Base-by-base conservation (phyloP, 1,284 basidiomycete genomes). In the Fomitopsis schrenkii region DNA sequence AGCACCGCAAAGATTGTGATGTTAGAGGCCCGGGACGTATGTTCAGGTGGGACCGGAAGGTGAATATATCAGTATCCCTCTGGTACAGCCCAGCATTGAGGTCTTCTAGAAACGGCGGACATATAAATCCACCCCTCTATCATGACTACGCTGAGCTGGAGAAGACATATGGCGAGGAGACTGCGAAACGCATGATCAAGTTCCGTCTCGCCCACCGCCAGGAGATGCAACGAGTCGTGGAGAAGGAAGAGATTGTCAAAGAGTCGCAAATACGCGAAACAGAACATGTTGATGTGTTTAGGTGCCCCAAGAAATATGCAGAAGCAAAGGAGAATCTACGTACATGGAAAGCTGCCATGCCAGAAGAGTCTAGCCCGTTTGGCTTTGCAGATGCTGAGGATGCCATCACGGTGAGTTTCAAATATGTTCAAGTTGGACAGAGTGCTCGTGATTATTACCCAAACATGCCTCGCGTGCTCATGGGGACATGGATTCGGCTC, bases 31-130 rank as follows among this genome's bases (percentile, higher is more conserved):
- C 76, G 88, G 62, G 86, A 86, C 8, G 77, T 79, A 0, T 90
- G 89, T 66, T 87, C 86, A 0, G 89, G 88, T 5, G 89, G 88
- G 14, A 89, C 87, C 0, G 88, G 81, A 46, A 79, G 87, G 87
- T 87, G 58, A 71, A 58, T 15, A 5, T 15, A 35, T 14, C 33
- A 9, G n/a, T 33, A n/a, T n/a, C n/a, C n/a, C 22, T n/a, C 10
- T 6, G 3, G 7, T 2, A 53, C 46, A 36, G 48, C 12, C 30
- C n/a, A 14, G 30, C n/a, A n/a, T n/a, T n/a, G n/a, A n/a, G n/a
- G n/a, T 5, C 26, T 59, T 46, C 9, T 59, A 88, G 88, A 63
- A 91, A 91, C 63, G 88, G 89, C 1, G 88, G 88, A 0, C 89
- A 91, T 67, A 81, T 88, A 55, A 86, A 83, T 26, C 85, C 88